These are phyloP conservation scores for Solanum virginianum DNA, from an alignment of 257 asterid species.

Conservation along the genomic window DNA sequence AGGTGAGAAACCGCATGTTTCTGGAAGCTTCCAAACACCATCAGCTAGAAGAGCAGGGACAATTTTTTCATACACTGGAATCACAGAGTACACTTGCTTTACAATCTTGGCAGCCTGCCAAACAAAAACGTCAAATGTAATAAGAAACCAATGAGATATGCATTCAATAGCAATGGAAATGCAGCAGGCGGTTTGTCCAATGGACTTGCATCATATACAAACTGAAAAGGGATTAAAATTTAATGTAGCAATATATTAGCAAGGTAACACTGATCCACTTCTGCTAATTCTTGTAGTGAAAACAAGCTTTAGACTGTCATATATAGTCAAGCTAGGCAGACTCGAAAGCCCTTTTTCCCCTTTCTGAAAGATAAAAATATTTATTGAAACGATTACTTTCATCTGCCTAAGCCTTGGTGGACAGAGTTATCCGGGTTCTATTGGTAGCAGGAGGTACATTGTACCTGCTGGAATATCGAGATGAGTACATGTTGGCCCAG, in stretches of 20 bases:
- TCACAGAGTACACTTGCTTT: constrained; percentile 83
- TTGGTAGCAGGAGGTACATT: neutral
- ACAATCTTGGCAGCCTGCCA: constrained; percentile 82
- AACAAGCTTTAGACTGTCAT: neutral
- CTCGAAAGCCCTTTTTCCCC: neutral
- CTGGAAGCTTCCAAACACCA: constrained; percentile 89
- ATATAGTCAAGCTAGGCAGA: neutral
- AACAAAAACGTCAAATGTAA: constrained; percentile 4
- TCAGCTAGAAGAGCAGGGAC: constrained; percentile 74
- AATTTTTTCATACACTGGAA: constrained; percentile 80
- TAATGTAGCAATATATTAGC: neutral
- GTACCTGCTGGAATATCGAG: neutral
- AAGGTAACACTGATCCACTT: neutral
- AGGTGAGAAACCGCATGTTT: constrained; percentile 70
- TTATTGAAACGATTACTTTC: neutral
- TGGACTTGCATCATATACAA: neutral
- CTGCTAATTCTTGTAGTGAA: neutral
- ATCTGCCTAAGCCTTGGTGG: neutral
- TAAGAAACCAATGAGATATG: neutral
- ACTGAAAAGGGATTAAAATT: neutral
- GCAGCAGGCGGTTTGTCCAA: neutral
- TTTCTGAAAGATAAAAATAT: neutral
- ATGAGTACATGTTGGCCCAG: neutral
- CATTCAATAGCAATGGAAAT: neutral
- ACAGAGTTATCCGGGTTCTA: neutral